Base-by-base conservation (phyloP, 768 basidiomycete genomes). In the Pleurotus ostreatus region DNA sequence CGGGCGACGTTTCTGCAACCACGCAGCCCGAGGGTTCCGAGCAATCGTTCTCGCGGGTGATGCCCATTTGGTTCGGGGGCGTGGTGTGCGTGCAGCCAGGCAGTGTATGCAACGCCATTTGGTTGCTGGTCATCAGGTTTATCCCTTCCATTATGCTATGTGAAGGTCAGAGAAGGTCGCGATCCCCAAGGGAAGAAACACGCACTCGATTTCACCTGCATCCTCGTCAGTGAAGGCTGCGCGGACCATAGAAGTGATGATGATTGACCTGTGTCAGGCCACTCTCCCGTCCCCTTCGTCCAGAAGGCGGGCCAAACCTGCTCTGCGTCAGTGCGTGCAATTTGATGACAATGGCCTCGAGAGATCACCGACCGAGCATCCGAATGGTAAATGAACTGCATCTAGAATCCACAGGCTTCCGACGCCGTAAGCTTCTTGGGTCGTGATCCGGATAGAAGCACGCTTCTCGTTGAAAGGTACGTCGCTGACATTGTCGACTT, bases 401-500 rank as follows among this genome's bases (percentile, higher is more conserved):
- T 79, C 76, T 8, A 75, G 64, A 20, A 78, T 67, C 54, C 76
- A 74, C 9, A 82, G 63, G 30, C 67, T 73, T 1, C 77, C 77
- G 16, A 72, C 58, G 20, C 63, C 68, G 57, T 80, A 79, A 4
- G 68, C 56, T 43, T 72, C 72, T 53, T 72, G 69, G 20, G 71
- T 71, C 15, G 75, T 78, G 37, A 83, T 75, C 44, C 76, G 44
- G 38, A 89, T 88, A 13, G 88, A 74, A 61, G 85, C 81, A 41
- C 89, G 73, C 59, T 82, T 77, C 16, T 72, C 64, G 13, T 69
- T 55, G n/a, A 61, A 58, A 1, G 75, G 62, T 2, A 88, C 78
- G 55, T 75, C 72, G 5, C 80, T 82, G 1, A 72, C 74, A 60
- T 90, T 87, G 71, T 91, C 90, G 2, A 92, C 91, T 61, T 78